A percentile compares a stretch with the other conserved stretches of the same genome.
phyloP scores from a whole-genome alignment of 2,329 filamentous ascomycete genomes.

The Xylaria sp. region DNA sequence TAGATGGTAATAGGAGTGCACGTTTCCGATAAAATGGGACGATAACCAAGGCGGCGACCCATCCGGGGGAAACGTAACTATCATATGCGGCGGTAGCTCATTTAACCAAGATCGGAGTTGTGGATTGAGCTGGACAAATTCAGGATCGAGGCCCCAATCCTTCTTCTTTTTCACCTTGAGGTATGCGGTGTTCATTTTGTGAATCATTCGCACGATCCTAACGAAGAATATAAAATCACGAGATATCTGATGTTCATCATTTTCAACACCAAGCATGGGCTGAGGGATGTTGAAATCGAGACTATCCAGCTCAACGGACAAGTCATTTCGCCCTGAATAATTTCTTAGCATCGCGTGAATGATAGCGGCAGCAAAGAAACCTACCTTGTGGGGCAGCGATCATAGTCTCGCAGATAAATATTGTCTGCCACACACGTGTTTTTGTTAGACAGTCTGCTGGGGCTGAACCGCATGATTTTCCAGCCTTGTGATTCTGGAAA shows the following conservation, averaged over 20 bases:
- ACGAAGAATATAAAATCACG: slow-evolving; percentile 86
- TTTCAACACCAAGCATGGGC: slow-evolving; percentile 73
- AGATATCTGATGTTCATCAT: slow-evolving; percentile 79
- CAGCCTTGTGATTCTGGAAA: slow-evolving; percentile 78
- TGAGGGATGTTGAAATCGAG: slow-evolving; percentile 78
- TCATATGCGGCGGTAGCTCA: slow-evolving; percentile 81
- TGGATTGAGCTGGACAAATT: slow-evolving; percentile 82
- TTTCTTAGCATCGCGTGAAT: slow-evolving; percentile 16
- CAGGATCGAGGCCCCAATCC: slow-evolving; percentile 88
- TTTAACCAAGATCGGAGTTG: slow-evolving; percentile 79
- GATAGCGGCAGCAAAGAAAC: background rate
- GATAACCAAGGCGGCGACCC: slow-evolving; percentile 85
- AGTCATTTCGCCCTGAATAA: slow-evolving; percentile 76
- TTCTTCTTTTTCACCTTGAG: slow-evolving; percentile 75
- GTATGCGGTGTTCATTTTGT: slow-evolving; percentile 80
- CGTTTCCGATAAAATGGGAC: slow-evolving; percentile 87
- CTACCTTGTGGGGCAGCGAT: slow-evolving; percentile 91
- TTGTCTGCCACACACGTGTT: slow-evolving; percentile 88
- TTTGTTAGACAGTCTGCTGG: slow-evolving; percentile 83
- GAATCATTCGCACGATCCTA: slow-evolving; percentile 79
- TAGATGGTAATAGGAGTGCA: slow-evolving; percentile 89
- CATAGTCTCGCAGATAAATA: slow-evolving; percentile 90
- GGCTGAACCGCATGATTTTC: slow-evolving; percentile 74
- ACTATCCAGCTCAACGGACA: slow-evolving; percentile 77
- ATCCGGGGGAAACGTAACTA: slow-evolving; percentile 79